Evolutionary conservation across 2,329 filamentous ascomycete genomes (phyloP).

Genomic region (Corinectria fuckeliana): DNA sequence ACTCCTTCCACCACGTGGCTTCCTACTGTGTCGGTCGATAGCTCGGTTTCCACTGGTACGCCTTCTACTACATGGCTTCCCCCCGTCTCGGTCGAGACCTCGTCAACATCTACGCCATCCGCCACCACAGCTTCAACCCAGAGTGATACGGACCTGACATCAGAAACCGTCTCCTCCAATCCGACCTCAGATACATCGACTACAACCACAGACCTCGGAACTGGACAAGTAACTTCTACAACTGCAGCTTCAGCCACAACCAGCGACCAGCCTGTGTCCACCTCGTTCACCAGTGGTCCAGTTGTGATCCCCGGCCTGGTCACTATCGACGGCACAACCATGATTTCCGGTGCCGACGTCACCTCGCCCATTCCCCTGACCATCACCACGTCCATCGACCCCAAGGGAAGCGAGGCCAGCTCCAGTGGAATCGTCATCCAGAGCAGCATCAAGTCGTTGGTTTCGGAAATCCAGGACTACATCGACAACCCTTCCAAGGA

Average conservation of each 20-base stretch:
- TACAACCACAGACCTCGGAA: neutral
- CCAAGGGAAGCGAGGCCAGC: neutral
- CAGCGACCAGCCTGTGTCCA: neutral
- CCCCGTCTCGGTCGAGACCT: no score
- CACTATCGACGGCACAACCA: neutral
- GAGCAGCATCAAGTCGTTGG: neutral
- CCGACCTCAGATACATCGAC: neutral
- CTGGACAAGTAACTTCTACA: neutral
- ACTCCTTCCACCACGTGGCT: no score
- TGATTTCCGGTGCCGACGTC: neutral
- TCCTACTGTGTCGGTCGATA: neutral
- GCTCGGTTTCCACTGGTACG: neutral
- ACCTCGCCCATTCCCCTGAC: neutral
- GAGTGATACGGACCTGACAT: no score
- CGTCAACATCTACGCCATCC: no score
- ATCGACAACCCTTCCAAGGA: neutral
- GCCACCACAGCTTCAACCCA: no score
- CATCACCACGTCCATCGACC: neutral
- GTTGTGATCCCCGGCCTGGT: neutral
- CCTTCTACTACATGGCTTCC: neutral
- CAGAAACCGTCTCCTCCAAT: neutral
- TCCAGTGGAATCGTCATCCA: neutral
- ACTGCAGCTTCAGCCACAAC: neutral
- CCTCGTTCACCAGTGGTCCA: neutral
- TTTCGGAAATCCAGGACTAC: neutral